Evolutionary conservation across 1,284 basidiomycete species (phyloP).

Genomic region (Sanghuangporus baumii): DNA sequence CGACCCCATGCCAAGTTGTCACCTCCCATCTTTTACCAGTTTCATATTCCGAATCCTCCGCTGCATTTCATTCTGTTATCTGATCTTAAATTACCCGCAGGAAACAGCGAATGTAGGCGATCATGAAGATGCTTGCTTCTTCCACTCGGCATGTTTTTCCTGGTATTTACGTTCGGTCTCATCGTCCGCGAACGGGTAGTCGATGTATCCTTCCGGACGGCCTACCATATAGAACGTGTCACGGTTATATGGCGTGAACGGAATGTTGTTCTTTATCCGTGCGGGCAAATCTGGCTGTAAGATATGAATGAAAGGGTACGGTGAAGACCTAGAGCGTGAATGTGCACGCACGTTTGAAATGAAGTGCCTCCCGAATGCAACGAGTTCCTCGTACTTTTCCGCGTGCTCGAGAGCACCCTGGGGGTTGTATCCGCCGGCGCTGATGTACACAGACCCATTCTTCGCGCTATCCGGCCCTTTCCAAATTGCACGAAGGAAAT

Average conservation of each 20-base stretch:
- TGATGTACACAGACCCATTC: slow-evolving; percentile 6
- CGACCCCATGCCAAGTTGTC: no score
- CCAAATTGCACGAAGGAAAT: slow-evolving; percentile 34
- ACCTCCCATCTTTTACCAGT: no score
- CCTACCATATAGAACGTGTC: slow-evolving; percentile 14
- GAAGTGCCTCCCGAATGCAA: slow-evolving; percentile 42
- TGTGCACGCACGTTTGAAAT: slow-evolving; percentile 38
- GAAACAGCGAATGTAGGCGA: no score
- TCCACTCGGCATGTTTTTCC: not conserved
- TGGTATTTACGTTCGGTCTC: slow-evolving; percentile 8
- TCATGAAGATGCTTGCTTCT: not conserved
- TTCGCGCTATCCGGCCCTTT: not conserved
- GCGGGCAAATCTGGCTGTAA: slow-evolving; percentile 18
- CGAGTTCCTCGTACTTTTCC: slow-evolving; percentile 29
- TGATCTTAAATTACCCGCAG: no score
- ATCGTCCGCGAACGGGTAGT: slow-evolving; percentile 15
- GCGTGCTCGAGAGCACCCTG: slow-evolving; percentile 29
- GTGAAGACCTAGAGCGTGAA: not conserved
- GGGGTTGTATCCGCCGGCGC: slow-evolving; percentile 9
- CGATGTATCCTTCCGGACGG: slow-evolving; percentile 16
- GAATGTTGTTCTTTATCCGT: slow-evolving; percentile 15
- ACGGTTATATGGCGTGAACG: slow-evolving; percentile 15
- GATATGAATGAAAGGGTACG: not conserved
- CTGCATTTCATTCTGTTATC: no score
- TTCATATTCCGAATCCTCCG: no score